A percentile compares a stretch with the other conserved stretches of the same genome.
phyloP scores from a whole-genome alignment of 1,284 basidiomycete species.

The Cutaneotrichosporon sp. region DNA sequence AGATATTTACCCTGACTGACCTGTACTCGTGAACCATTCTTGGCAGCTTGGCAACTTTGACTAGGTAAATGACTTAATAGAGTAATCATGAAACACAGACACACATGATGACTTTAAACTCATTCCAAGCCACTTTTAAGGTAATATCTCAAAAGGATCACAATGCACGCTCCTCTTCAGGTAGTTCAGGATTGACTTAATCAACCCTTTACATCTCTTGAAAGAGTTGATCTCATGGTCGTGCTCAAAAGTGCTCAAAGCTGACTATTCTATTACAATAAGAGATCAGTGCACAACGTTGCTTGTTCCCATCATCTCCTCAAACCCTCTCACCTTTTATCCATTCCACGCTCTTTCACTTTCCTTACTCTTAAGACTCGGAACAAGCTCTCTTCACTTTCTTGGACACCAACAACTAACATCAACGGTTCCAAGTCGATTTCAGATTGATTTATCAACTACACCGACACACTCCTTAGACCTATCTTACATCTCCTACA shows the following conservation, averaged over 20 bases:
- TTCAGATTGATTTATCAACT: not conserved
- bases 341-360: not conserved
- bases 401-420: not conserved
- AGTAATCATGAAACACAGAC: too few relatives aligned
- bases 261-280: not conserved
- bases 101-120: too few relatives aligned
- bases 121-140: not conserved
- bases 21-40: not conserved
- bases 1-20: not conserved
- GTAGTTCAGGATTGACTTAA: not conserved
- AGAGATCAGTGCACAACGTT: not conserved
- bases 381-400: not conserved
- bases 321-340: not conserved
- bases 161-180: not conserved
- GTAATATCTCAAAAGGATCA: not conserved
- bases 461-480: conserved; percentile 1
- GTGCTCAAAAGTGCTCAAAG: not conserved
- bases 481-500: conserved; percentile 4
- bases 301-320: not conserved
- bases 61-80: not conserved
- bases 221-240: not conserved
- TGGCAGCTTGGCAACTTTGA: too few relatives aligned
- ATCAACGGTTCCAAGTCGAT: not conserved
- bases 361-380: not conserved
- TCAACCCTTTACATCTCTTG: not conserved